A percentile compares a stretch with the other conserved stretches of the same genome.
Conservation (phyloP, 257 asterid genomes). For the Jasminum sambac region DNA sequence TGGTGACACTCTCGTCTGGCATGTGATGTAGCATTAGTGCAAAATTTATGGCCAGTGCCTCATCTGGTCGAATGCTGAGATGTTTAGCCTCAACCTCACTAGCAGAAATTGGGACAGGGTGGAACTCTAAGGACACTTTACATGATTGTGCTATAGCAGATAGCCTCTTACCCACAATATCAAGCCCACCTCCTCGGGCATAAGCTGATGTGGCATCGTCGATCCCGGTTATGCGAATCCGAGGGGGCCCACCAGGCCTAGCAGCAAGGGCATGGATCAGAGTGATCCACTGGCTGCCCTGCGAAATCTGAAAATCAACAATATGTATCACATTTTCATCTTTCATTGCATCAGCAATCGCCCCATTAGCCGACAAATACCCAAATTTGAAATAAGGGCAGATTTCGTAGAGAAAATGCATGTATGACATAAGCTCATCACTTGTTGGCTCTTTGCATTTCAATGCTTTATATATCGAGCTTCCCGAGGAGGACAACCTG, state of each 20-base stretch:
- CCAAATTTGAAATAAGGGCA: conserved; percentile 42
- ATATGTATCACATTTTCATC: conserved; percentile 29
- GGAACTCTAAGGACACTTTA: conserved; percentile 32
- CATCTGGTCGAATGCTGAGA: conserved; percentile 26
- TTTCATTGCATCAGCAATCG: conserved; percentile 39
- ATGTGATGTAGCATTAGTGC: conserved; percentile 33
- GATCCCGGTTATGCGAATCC: conserved; percentile 34
- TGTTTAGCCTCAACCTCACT: conserved; percentile 25
- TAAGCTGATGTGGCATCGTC: conserved; percentile 34
- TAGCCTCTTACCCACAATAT: conserved; percentile 29
- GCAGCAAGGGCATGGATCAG: conserved; percentile 35
- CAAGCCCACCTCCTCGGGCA: conserved; percentile 37
- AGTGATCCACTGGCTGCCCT: conserved; percentile 39
- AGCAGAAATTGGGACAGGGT: conserved; percentile 22
- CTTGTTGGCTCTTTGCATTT: conserved; percentile 34
- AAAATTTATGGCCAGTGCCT: conserved; percentile 35
- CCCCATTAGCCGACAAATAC: conserved; percentile 37
- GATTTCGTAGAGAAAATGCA: conserved; percentile 35
- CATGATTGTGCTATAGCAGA: conserved; percentile 30
- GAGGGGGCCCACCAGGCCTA: conserved; percentile 37
- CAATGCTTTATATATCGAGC: conserved; percentile 33
- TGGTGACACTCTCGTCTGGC: conserved; percentile 33
- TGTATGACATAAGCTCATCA: conserved; percentile 30
- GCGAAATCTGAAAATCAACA: conserved; percentile 34
- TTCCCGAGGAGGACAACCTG: conserved; percentile 31